A percentile compares a stretch with the other conserved stretches of the same genome.
phyloP scores from a whole-genome alignment of 805 yeast species.

The Wickerhamomyces hampshirensis region DNA sequence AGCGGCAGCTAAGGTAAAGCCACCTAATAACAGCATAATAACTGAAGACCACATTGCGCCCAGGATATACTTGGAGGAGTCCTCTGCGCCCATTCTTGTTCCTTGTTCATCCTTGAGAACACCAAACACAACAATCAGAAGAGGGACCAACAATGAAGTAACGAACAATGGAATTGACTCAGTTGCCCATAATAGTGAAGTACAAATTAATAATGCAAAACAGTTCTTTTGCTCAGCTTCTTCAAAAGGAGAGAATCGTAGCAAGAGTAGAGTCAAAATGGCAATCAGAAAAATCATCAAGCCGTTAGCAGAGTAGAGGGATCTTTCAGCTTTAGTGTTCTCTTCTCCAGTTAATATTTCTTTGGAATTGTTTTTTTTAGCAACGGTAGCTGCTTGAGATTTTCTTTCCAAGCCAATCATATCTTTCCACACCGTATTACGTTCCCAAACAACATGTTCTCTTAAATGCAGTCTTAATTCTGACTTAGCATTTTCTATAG shows the following conservation, averaged over 20 bases:
- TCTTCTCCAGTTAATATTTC: conserved; percentile 24
- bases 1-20: conserved; percentile 93
- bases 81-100: conserved; percentile 58
- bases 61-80: conserved; percentile 69
- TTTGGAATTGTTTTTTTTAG: conserved; percentile 23
- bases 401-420: conserved; percentile 88
- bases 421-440: conserved; percentile 97
- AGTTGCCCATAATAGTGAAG: conserved; percentile 92
- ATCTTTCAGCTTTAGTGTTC: conserved; percentile 20
- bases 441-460: conserved; percentile 95
- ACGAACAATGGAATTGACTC: conserved; percentile 90
- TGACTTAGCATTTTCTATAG: conserved; percentile 37
- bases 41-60: conserved; percentile 95
- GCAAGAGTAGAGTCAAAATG: conserved; percentile 39
- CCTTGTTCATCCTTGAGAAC: conserved; percentile 58
- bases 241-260: conserved; percentile 48
- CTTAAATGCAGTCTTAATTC: conserved; percentile 57
- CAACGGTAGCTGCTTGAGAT: conserved; percentile 64
- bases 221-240: conserved; percentile 68
- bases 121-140: conserved; percentile 67
- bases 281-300: conserved; percentile 45
- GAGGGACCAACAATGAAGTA: conserved; percentile 80
- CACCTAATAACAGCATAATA: conserved; percentile 84
- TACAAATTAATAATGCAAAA: conserved; percentile 73
- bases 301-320: conserved; percentile 27